Percentiles rank a stretch among this genome's conserved stretches.
Evolutionary conservation across 352 stramenopile genomes (phyloP).

Genomic region (Phytophthora capsici): DNA sequence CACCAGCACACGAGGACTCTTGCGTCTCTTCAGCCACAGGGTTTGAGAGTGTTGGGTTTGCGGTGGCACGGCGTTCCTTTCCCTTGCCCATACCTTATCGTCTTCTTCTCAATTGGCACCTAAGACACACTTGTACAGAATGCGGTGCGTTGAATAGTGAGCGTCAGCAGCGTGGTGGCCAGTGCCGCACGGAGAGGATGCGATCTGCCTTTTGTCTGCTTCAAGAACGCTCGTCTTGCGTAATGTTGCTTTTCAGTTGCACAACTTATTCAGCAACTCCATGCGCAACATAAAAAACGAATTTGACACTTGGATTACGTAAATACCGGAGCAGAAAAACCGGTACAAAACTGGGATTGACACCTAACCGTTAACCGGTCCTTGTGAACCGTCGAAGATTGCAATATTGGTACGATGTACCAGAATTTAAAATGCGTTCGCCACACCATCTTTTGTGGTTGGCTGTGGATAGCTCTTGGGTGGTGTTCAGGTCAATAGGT

Average conservation of each 20-base stretch:
- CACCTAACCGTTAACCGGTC: slow-evolving; percentile 4
- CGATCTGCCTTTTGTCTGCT: slow-evolving; percentile 5
- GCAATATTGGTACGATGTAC: slow-evolving; percentile 9
- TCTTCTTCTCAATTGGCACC: not conserved
- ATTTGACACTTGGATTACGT: slow-evolving; percentile 1
- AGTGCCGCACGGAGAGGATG: slow-evolving; percentile 1
- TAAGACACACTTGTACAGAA: not conserved
- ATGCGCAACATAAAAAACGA: not conserved
- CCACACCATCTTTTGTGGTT: slow-evolving; percentile 28
- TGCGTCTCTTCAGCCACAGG: not conserved
- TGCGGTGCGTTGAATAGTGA: slow-evolving; percentile 14
- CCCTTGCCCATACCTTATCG: slow-evolving; percentile 21
- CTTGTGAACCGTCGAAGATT: slow-evolving; percentile 9
- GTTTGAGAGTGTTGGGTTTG: not conserved
- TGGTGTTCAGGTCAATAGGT: not conserved
- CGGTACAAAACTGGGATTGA: too few species aligned
- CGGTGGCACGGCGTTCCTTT: slow-evolving; percentile 4
- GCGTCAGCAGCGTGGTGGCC: not conserved
- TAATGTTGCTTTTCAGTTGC: slow-evolving; percentile 1
- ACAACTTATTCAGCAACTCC: not conserved
- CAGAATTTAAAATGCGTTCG: not conserved
- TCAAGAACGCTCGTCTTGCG: not conserved
- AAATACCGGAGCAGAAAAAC: not conserved
- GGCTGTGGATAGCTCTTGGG: slow-evolving; percentile 24
- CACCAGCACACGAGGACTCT: not conserved